Conservation (phyloP, 441 rosid species). For the Oxalis stricta region DNA sequence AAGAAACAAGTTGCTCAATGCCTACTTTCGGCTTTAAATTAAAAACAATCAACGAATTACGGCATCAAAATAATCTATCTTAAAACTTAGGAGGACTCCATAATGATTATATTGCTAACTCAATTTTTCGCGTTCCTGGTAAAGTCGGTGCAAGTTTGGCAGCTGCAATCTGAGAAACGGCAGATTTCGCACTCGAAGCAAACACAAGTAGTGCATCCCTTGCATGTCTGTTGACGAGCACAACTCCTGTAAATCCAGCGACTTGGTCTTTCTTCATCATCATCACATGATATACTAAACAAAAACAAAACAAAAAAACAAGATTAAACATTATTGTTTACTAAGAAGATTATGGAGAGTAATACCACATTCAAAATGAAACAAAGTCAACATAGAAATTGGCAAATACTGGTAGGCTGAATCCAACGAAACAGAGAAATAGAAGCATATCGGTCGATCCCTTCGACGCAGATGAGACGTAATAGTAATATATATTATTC, state of each 20-base stretch:
- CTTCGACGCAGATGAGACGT: too few relatives aligned
- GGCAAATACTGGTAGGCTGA: too few relatives aligned
- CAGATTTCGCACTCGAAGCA: conserved; percentile 92
- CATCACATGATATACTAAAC: conserved; percentile 67
- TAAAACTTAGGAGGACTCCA: not conserved
- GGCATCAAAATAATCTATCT: conserved; percentile 8
- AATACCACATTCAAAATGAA: too few relatives aligned
- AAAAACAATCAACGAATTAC: conserved; percentile 5
- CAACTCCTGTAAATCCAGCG: conserved; percentile 87
- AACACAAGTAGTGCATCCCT: conserved; percentile 95
- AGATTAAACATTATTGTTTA: not conserved
- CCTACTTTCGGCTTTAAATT: too few relatives aligned
- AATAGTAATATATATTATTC: too few relatives aligned
- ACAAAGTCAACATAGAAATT: too few relatives aligned
- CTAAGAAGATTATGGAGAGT: too few relatives aligned
- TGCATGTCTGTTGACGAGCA: conserved; percentile 64
- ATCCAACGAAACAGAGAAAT: not conserved
- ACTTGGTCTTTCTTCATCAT: conserved; percentile 83
- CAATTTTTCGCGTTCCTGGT: conserved; percentile 49
- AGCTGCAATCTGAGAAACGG: conserved; percentile 82
- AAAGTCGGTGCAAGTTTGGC: conserved; percentile 93
- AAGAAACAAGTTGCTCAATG: too few relatives aligned
- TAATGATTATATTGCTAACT: conserved; percentile 2
- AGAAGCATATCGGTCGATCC: too few relatives aligned
- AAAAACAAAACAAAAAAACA: not conserved